Base-by-base conservation (phyloP, 2,329 filamentous ascomycete genomes). In the Aureobasidium subglaciale region DNA sequence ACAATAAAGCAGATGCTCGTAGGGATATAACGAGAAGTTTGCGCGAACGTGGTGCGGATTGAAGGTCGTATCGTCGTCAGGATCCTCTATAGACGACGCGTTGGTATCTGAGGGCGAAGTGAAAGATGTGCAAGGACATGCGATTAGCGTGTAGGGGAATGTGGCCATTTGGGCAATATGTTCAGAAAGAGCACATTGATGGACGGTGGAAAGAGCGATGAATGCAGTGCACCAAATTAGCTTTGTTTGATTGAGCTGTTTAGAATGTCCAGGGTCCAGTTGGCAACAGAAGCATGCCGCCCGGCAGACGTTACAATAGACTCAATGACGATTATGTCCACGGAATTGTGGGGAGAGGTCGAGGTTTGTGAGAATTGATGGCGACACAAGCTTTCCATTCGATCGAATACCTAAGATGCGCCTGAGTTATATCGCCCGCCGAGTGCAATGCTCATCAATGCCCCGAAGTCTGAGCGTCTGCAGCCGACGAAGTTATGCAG, bases 1-100 rank as follows among this genome's bases (percentile, higher is more conserved):
- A 75, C 93, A 99, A 75, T 95, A 99, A 37, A 97, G 80, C 24
- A 99, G 81, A 68, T 96, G 86, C 67, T 97, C 92, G 41, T 96
- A 84, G 1, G 93, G 92, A 67, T 92, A 96, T 29, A 99, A 78
- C 62, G 90, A 91, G 76, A 90, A 97, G 70, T 90, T 93, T 57
- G 93, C 88, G 34, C 91, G 85, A 15, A 88, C 82, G 59, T 86
- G 85, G 63, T 87, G 84, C 2, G 93, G 90, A 68, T 99, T 88
- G 70, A 99, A 96, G 4, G 88, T 86, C 59, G 80, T 78, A 57
- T 89, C 50, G 22, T 54, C 50, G n/a, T 54, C 38, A n/a, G 27
- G 27, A 10, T 54, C 50, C 20, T 54, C 27, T 22, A 43, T 34
- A 5, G 50, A 42, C 11, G 48, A 53, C 9, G 29, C 13, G 10